phyloP scores from a whole-genome alignment of 179 eudicot species.

The Silene vulgaris region DNA sequence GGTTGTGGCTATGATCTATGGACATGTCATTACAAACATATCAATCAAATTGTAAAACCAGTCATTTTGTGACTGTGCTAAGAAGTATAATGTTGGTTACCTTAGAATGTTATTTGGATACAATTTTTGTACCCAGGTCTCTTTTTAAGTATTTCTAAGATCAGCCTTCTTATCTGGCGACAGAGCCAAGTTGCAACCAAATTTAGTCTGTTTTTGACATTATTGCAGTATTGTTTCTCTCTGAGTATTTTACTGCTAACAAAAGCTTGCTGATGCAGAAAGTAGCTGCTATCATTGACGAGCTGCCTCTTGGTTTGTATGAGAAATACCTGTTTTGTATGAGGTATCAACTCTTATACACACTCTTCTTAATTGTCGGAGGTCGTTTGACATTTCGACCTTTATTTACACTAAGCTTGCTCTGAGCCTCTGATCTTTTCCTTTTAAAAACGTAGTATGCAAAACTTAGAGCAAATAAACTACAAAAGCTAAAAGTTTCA shows the following conservation, averaged over 20 bases:
- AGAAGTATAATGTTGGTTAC: not conserved
- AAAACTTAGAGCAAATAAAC: not conserved
- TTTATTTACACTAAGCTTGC: not conserved
- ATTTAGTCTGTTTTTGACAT: slow-evolving; percentile 10
- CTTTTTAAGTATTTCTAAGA: not conserved
- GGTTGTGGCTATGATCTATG: not conserved
- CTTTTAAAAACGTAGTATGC: not conserved
- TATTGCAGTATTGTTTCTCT: not conserved
- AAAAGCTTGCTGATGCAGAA: slow-evolving; percentile 43
- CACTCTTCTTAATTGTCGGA: not conserved
- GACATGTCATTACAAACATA: not conserved
- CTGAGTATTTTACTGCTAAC: slow-evolving; percentile 19
- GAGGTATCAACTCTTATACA: slow-evolving; percentile 45
- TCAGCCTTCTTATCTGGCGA: not conserved
- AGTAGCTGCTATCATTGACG: slow-evolving; percentile 86
- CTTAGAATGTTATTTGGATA: not conserved
- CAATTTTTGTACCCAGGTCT: not conserved
- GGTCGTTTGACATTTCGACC: not conserved
- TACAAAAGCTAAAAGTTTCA: not conserved
- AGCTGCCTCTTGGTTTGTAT: slow-evolving; percentile 69
- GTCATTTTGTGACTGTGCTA: not conserved
- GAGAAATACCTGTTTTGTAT: slow-evolving; percentile 82
- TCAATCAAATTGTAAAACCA: not conserved
- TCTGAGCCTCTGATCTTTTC: not conserved
- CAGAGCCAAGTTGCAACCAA: not conserved